Conservation (phyloP, 441 rosid species). For the Eutrema salsugineum region DNA sequence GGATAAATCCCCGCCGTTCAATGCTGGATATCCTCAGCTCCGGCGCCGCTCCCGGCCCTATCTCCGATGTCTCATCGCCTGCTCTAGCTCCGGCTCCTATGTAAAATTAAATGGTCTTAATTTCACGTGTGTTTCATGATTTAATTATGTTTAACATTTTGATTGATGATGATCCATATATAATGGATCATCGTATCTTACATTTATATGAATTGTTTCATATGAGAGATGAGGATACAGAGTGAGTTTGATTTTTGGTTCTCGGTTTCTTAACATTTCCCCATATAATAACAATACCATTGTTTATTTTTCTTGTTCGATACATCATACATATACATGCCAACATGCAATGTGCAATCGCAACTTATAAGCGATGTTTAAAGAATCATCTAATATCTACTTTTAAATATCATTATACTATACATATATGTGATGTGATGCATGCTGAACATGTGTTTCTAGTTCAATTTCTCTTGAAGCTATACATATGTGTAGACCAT, state of each 20-base stretch:
- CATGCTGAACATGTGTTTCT: background rate
- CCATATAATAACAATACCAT: background rate
- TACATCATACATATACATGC: too few species aligned
- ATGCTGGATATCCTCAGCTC: conserved; percentile 72
- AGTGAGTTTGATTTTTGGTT: conserved; percentile 16
- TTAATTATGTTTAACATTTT: background rate
- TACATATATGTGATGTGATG: background rate
- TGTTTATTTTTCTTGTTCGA: conserved; percentile 3
- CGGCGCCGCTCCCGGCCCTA: conserved; percentile 49
- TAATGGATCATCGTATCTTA: conserved; percentile 3
- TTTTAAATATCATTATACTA: background rate
- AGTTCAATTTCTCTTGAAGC: background rate
- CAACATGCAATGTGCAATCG: too few species aligned
- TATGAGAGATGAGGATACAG: conserved; percentile 4
- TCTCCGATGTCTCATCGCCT: background rate
- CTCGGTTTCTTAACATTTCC: background rate
- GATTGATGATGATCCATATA: background rate
- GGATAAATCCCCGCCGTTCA: conserved; percentile 62
- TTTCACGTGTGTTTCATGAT: background rate
- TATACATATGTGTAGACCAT: too few species aligned
- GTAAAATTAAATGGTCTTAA: conserved; percentile 10
- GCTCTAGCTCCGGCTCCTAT: conserved; percentile 39
- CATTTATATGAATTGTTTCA: background rate
- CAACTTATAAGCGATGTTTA: background rate
- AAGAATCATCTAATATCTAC: background rate